Base-by-base conservation (phyloP, 495 filamentous ascomycete species). In the Recurvomyces mirabilis region DNA sequence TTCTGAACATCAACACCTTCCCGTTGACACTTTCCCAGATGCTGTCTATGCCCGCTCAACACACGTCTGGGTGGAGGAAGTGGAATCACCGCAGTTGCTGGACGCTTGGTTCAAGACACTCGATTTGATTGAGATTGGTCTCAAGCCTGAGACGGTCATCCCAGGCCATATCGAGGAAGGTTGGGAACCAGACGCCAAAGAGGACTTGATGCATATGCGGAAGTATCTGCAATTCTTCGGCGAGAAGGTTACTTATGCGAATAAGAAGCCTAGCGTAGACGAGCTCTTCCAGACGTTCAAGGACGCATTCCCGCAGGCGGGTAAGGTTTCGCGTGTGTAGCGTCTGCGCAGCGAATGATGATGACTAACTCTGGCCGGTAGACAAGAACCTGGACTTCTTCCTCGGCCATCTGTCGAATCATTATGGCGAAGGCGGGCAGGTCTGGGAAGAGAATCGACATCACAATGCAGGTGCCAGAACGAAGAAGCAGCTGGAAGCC, bases 281-380 rank as follows among this genome's bases (percentile, higher is more conserved):
- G 58, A 60, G 23, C 44, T 63, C n/a, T 59, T 43, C 32, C 44
- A 50, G 13, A 57, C 53, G n/a, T 63, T 63, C 43, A 47, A 49
- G 38, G 33, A 50, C 14, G 52, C 43, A 25, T 63, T 60, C 37
- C 57, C 54, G 23, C 43, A 46, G 25, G 43, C 33, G n/a, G 33
- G 33, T 25, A 28, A 1, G 22, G 18, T 18, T 20, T 5, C 12
- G 19, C 2, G 12, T 5, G 15, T 4, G 30, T 32, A 32, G 4
- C 13, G 18, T 12, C 4, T 4, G 3, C 11, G 30, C 12, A 32
- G 13, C 30, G 5, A 7, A 4, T 18, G 14, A 13, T 13, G 19
- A 11, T 37, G 14, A 21, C 22, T 5, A 14, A 38, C 9, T 29
- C 26, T n/a, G 7, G 26, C 7, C 15, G 18, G 37, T 37, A 32